Conservation (phyloP, 139 green algal species). For the Tetraselmis chui region DNA sequence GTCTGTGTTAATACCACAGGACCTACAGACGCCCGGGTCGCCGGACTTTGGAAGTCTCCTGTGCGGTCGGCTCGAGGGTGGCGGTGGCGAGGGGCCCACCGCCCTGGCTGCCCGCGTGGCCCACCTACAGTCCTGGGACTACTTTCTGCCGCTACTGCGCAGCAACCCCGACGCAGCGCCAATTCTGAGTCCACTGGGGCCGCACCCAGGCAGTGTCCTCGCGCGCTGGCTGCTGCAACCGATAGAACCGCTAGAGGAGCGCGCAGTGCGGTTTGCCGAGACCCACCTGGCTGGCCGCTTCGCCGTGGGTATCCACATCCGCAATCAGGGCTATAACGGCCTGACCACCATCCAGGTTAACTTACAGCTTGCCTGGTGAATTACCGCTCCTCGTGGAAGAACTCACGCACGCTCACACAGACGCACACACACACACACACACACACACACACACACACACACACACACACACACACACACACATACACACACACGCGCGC, state of each 20-base stretch:
- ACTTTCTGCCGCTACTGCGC: neutral
- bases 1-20: neutral
- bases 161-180: neutral
- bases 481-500: no score
- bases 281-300: neutral
- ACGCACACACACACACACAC: no score
- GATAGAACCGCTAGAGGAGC: neutral
- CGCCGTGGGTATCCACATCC: neutral
- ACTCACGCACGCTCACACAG: no score
- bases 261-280: neutral
- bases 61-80: neutral
- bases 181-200: neutral
- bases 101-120: neutral
- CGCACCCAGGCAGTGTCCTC: neutral
- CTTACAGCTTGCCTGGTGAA: neutral
- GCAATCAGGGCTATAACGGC: neutral
- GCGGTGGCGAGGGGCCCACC: no score
- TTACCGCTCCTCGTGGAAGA: no score
- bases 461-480: no score
- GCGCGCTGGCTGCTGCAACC: neutral
- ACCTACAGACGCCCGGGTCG: neutral
- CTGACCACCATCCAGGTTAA: neutral
- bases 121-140: neutral
- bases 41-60: neutral
- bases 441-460: no score